phyloP scores from a whole-genome alignment of 805 yeast genomes.

The Metschnikowia chrysomelidarum region DNA sequence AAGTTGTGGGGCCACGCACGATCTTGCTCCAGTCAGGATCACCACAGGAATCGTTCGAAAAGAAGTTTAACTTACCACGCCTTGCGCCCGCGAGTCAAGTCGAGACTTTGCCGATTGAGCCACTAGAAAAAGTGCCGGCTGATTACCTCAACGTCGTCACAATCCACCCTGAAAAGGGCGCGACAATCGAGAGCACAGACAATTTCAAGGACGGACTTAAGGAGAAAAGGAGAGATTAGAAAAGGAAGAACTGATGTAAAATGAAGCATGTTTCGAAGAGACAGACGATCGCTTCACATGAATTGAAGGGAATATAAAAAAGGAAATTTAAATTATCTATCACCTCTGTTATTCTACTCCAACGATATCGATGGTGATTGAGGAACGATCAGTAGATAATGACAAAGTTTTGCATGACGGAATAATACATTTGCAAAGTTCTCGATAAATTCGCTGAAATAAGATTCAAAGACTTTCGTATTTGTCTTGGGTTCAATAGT shows the following conservation, averaged over 20 bases:
- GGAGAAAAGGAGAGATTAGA: constrained; percentile 1
- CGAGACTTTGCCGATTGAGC: constrained; percentile 15
- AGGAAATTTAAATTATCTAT: too few relatives aligned
- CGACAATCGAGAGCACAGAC: constrained; percentile 44
- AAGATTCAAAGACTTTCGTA: too few relatives aligned
- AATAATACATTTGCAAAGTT: too few relatives aligned
- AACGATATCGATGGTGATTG: too few relatives aligned
- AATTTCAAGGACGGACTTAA: constrained; percentile 34
- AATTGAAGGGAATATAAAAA: too few relatives aligned
- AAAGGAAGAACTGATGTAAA: constrained; percentile 4
- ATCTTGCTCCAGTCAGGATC: constrained; percentile 47
- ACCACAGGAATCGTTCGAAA: constrained; percentile 18
- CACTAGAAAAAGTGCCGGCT: constrained; percentile 22
- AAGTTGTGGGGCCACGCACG: constrained; percentile 54
- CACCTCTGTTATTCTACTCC: too few relatives aligned
- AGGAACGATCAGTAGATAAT: too few relatives aligned
- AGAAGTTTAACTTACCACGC: constrained; percentile 12
- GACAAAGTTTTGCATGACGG: too few relatives aligned
- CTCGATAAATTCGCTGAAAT: too few relatives aligned
- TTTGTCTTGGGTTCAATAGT: too few relatives aligned
- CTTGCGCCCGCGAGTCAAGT: constrained; percentile 11
- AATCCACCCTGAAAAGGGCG: constrained; percentile 38
- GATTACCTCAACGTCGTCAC: constrained; percentile 51
- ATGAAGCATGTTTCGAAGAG: too few relatives aligned
- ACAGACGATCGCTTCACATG: too few relatives aligned